These are phyloP conservation scores for Fusarium floridanum DNA, from an alignment of 2,329 filamentous ascomycete genomes.

Conservation along the genomic window DNA sequence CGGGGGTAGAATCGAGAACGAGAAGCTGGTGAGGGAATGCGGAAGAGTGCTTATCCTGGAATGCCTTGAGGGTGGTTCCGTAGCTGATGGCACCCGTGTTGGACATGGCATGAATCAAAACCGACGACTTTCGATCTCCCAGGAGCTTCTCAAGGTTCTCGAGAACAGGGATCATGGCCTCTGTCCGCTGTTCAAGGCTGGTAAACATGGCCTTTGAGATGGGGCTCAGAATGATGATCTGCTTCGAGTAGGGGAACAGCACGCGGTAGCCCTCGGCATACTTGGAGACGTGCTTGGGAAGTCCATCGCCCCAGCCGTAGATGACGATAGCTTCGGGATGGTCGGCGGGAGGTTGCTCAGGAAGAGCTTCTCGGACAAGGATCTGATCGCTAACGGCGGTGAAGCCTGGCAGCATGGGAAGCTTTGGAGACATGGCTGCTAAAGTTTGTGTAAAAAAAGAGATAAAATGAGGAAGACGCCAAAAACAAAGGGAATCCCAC, in stretches of 20 bases:
- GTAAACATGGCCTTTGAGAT: slow-evolving; percentile 62
- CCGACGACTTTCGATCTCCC: slow-evolving; percentile 43
- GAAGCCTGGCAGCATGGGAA: slow-evolving; percentile 54
- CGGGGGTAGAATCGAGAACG: slow-evolving; percentile 67
- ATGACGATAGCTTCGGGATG: slow-evolving; percentile 64
- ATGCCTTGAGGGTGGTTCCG: slow-evolving; percentile 63
- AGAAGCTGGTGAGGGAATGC: slow-evolving; percentile 62
- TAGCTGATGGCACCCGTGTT: slow-evolving; percentile 70
- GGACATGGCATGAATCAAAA: slow-evolving; percentile 68
- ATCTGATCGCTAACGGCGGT: slow-evolving; percentile 61
- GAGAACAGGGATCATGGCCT: slow-evolving; percentile 61
- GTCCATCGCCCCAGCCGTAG: slow-evolving; percentile 70
- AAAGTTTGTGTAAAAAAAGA: too few species aligned
- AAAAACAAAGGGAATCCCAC: neutral
- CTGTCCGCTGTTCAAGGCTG: slow-evolving; percentile 57
- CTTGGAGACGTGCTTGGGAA: slow-evolving; percentile 67
- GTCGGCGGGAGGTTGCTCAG: slow-evolving; percentile 31
- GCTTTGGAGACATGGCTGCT: slow-evolving; percentile 35
- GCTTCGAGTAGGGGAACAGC: slow-evolving; percentile 64
- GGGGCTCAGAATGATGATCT: slow-evolving; percentile 65
- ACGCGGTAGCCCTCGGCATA: slow-evolving; percentile 65
- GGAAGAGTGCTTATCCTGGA: slow-evolving; percentile 52
- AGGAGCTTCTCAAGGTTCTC: slow-evolving; percentile 45
- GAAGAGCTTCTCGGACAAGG: slow-evolving; percentile 55
- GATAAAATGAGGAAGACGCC: neutral